Evolutionary conservation across 1,284 basidiomycete genomes (phyloP), one percentile per base, ranked within the genome.

Genomic region (Cystobasidiaceae sp.): DNA sequence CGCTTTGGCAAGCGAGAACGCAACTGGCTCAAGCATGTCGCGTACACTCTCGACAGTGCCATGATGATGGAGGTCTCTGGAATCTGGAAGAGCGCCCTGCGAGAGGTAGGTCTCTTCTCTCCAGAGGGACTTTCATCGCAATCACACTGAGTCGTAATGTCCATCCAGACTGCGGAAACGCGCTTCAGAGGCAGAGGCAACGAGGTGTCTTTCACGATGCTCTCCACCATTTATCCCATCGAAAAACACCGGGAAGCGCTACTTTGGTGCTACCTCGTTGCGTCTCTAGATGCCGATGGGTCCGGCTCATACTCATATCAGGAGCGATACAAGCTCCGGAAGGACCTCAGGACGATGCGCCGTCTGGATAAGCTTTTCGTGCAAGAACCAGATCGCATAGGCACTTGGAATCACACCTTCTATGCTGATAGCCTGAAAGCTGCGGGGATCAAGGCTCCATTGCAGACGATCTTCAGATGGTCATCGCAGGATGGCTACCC

Each of bases 171-270:
- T 11, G 46, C 59, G 9, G 59, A 61, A 43, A 45, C 32, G 15
- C 46, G 59, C 19, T 61, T 61, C 25, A 46, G 59, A n/a, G 59
- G 48, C 6, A 46, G 48, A 2, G 48, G 46, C 1, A 21, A 33
- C 13, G 59, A 61, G 28, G 32, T 37, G 4, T 51, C 15, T 25
- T 15, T 51, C 9, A 17, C 59, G 8, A 19, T 61, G n/a, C 27
- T 61, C 13, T 17, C 59, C 8, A 61, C 48, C 34, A 32, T 37
- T 9, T 61, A 61, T 32, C n/a, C 23, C 30, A 52, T 61, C 13
- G 59, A 61, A 34, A 44, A 45, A 25, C 59, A 61, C 32, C 46
- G 59, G 21, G 59, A 61, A 30, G 59, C 59, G 7, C 46, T 61
- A 8, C 59, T 61, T 21, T 61, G 59, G 59, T 61, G 48, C 7